These are phyloP conservation scores for Coccomyxa subellipsoidea DNA, from an alignment of 163 green algal genomes.

Conservation along the genomic window DNA sequence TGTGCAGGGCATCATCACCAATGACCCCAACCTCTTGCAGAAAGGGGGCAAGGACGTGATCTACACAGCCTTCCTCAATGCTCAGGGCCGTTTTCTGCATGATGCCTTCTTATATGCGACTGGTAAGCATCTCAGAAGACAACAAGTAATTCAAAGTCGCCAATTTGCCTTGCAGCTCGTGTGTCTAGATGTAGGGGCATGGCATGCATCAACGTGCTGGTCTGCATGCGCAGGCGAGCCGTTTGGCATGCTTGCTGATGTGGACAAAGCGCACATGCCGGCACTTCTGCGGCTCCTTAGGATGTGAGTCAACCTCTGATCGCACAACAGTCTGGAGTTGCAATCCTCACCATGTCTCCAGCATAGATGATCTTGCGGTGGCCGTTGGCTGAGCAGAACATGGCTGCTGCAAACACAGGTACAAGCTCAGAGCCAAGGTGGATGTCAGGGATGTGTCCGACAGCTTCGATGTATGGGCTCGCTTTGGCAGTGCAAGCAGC, in stretches of 20 bases:
- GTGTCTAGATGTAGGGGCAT: no score
- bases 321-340: no score
- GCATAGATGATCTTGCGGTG: no score
- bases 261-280: conserved; percentile 14
- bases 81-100: conserved; percentile 75
- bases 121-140: conserved; percentile 15
- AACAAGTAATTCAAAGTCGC: no score
- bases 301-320: conserved; percentile 1
- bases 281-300: conserved; percentile 36
- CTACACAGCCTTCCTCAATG: conserved; percentile 73
- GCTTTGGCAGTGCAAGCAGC: conserved; percentile 26
- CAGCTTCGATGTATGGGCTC: conserved; percentile 46
- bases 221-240: conserved; percentile 7
- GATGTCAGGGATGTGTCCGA: conserved; percentile 62
- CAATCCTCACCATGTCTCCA: no score
- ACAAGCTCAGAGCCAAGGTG: conserved; percentile 72
- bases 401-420: conserved; percentile 32
- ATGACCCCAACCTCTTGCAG: conserved; percentile 61
- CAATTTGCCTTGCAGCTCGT: no score
- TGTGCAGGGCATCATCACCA: conserved; percentile 72
- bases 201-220: not conserved
- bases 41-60: conserved; percentile 14
- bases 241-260: conserved; percentile 28
- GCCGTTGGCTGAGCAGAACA: no score
- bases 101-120: conserved; percentile 70